phyloP scores from a whole-genome alignment of 106 monocot genomes.

The Allium fistulosum region DNA sequence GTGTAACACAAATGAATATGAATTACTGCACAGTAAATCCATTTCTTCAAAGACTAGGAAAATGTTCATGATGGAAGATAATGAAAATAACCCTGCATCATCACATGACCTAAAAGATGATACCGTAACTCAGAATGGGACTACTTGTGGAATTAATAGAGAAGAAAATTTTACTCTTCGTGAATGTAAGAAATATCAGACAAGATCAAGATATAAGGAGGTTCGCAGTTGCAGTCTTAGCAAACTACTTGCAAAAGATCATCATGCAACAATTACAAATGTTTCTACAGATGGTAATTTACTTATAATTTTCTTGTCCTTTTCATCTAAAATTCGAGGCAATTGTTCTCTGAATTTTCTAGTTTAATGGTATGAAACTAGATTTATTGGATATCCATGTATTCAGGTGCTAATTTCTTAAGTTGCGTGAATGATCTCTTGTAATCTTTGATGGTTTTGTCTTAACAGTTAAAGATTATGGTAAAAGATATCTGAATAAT shows the following conservation, averaged over 20 bases:
- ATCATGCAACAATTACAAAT: neutral
- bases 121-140: neutral
- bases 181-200: conserved; percentile 1
- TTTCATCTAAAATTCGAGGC: too few relatives aligned
- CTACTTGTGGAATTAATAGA: conserved; percentile 2
- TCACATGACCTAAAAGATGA: neutral
- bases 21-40: conserved; percentile 1
- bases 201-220: conserved; percentile 20
- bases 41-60: conserved; percentile 8
- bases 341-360: too few relatives aligned
- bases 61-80: neutral
- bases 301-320: neutral
- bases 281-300: too few relatives aligned
- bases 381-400: too few relatives aligned
- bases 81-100: conserved; percentile 4
- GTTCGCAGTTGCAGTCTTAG: conserved; percentile 28
- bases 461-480: conserved; percentile 8
- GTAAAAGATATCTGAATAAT: conserved; percentile 5
- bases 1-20: conserved; percentile 14
- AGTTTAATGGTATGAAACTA: too few relatives aligned
- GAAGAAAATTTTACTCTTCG: conserved; percentile 2
- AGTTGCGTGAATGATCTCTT: neutral
- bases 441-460: neutral
- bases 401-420: too few relatives aligned
- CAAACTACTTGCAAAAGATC: conserved; percentile 17